Base-by-base conservation (phyloP, 495 filamentous ascomycete species). In the Pyrenula massariospora region DNA sequence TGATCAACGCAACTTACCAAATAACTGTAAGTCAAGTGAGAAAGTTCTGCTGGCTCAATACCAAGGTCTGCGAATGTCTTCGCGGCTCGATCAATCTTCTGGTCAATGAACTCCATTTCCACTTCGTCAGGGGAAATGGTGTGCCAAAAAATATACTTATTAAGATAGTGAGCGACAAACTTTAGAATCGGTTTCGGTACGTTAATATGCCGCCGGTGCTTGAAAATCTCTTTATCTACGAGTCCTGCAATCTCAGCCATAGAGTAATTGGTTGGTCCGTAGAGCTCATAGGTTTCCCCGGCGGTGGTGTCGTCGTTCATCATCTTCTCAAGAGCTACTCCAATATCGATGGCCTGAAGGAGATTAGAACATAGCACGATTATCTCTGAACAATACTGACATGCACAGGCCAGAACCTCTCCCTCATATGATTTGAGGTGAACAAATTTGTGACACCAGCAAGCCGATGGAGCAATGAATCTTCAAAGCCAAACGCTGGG, bases 11-110 rank as follows among this genome's bases (percentile, higher is more conserved):
- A 25, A 72, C 89, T 70, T 78, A 95, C 91, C 82, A 96, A 67
- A 72, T 98, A 98, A 65, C 93, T 86, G 71, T 87, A 96, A 54
- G 88, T 93, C 63, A 86, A 80, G 66, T 85, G 81, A 69, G 77
- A 83, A 59, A 97, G 76, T 53, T 96, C 89, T 48, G 78, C 85
- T 20, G 91, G 86, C 71, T 87, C 84, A 63, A 99, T 94, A 53
- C 82, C 88, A 49, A 99, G 76, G 67, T 97, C 91, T 72, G 85
- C 86, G 79, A 97, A 95, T 3, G 94, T 96, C 80, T 96, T 97
- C 52, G 93, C 92, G 2, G 75, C 84, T 50, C 79, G 78, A 74
- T 99, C 93, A 64, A 99, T 93, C 62, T 81, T 77, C 70, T 97
- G 94, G 70, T 97, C 88, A 61, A 94, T 82, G 76, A 93, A 96